phyloP scores from a whole-genome alignment of 2,329 filamentous ascomycete genomes.

The Fusarium sp. region DNA sequence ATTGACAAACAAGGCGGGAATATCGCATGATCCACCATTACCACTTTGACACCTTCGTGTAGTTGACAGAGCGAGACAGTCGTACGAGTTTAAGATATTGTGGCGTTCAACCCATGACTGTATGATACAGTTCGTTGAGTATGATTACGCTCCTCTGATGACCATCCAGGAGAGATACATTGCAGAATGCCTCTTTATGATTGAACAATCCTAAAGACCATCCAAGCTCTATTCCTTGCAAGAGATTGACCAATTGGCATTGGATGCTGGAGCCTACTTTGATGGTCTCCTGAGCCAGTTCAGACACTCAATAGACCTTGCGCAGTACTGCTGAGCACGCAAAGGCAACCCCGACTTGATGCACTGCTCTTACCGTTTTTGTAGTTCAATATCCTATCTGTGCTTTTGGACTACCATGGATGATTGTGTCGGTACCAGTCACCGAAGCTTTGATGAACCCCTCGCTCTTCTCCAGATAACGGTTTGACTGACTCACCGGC shows the following conservation, averaged over 20 bases:
- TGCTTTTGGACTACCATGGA: background rate
- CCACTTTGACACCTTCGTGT: background rate
- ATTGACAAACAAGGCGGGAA: background rate
- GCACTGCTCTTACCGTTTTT: background rate
- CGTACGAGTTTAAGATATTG: background rate
- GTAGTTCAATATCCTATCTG: background rate
- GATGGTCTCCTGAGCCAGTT: background rate
- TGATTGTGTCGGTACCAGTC: background rate
- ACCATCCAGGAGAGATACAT: background rate
- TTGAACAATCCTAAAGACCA: background rate
- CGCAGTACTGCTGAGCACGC: background rate
- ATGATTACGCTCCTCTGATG: background rate
- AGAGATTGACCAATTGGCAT: too few relatives aligned
- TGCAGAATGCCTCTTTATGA: background rate
- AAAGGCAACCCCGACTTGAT: background rate
- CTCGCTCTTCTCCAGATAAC: background rate
- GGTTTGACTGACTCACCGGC: background rate
- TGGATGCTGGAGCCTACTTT: background rate
- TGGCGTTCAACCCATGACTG: background rate
- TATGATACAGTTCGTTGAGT: background rate
- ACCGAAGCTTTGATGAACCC: background rate
- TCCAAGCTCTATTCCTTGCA: too few relatives aligned
- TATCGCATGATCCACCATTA: background rate
- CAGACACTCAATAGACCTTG: background rate
- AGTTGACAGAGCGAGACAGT: background rate